Base-by-base conservation (phyloP, 2,329 filamentous ascomycete species). In the Botrytis medusae region DNA sequence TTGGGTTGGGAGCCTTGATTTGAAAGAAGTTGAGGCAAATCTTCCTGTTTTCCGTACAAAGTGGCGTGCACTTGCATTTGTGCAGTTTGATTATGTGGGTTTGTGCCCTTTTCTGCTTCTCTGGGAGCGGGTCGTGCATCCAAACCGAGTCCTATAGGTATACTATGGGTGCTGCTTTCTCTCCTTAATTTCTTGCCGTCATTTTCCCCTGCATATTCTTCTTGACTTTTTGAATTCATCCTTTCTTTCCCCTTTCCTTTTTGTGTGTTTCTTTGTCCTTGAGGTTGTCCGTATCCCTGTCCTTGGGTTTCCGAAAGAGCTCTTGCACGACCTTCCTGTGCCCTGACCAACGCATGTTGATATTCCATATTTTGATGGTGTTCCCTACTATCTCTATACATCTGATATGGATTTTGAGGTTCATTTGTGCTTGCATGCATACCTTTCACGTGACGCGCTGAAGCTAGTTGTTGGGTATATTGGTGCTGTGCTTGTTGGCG, bases 321-420 rank as follows among this genome's bases (percentile, higher is more conserved):
- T 46, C 42, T 46, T 20, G 62, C 29, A 34, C 40, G 25, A 18
- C 5, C 9, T 64, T 48, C 46, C 8, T 67, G 64, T 1, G 46
- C 32, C 3, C 14, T 34, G 20, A 29, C 25, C 2, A 68, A 42
- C 10, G 65, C 65, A 32, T 68, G 54, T 10, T 57, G 65, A 22
- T 57, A 68, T 57, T 34, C 64, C 48, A 57, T 68, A 4, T 68
- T 68, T 10, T 68, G 65, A 4, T 68, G 65, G 42, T 68, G 65
- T 29, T 68, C 65, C 18, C 34, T 40, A 16, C 34, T 68, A 5
- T 42, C 25, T 10, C 25, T n/a, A 9, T 68, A 68, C 34, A 68
- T 57, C 5, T 42, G 65, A 57, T 68, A 57, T 57, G 65, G 34
- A 22, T 68, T 57, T 42, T 68, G 48, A 16, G 57, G 14, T 42